Evolutionary conservation across 108 stramenopile genomes (phyloP), one percentile per base, ranked within the genome.

Genomic region (Aurantiochytrium sp.): DNA sequence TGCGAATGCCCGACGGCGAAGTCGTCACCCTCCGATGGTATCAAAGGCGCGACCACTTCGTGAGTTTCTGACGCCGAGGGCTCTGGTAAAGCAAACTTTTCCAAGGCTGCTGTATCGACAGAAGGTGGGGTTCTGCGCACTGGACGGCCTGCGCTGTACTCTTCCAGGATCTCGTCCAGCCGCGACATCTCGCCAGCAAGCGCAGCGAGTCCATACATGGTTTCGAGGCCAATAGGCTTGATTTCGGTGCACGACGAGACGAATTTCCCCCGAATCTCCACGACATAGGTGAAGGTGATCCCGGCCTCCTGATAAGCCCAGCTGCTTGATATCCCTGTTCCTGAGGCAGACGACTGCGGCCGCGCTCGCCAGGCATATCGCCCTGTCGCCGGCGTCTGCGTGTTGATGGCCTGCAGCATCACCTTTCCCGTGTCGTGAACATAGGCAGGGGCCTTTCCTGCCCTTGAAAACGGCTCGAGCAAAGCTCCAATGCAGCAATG

Each of bases 401-500:
- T 47, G n/a, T 83, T 83, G 51, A 83, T 83, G 28, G 73, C 44
- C 21, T 83, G 43, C 16, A 83, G 19, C 49, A 83, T 83, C 16
- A 47, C 49, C 28, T 83, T 21, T 10, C 73, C 73, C 21, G 51
- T 83, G 73, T 83, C 73, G 28, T 51, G 51, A 10, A 83, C 51
- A n/a, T 83, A 83, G 23, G 19, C 73, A 12, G 73, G 73, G 10
- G 73, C 73, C 51, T 53, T 83, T 5, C 51, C 49, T 16, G 19
- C 5, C 4, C 73, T 10, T 12, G 73, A 83, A 23, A 21, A 83
- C n/a, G 73, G 73, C 3, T 83, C 73, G 23, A 83, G 51, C n/a
- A 83, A 16, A n/a, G 73, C 73, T 12, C 73, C 73, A 53, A 83
- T 83, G 73, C 73, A 83, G 73, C 73, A 83, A 44, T 83, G 73